A percentile compares a stretch with the other conserved stretches of the same genome.
phyloP scores from a whole-genome alignment of 805 yeast species.

The Saturnispora hagleri region DNA sequence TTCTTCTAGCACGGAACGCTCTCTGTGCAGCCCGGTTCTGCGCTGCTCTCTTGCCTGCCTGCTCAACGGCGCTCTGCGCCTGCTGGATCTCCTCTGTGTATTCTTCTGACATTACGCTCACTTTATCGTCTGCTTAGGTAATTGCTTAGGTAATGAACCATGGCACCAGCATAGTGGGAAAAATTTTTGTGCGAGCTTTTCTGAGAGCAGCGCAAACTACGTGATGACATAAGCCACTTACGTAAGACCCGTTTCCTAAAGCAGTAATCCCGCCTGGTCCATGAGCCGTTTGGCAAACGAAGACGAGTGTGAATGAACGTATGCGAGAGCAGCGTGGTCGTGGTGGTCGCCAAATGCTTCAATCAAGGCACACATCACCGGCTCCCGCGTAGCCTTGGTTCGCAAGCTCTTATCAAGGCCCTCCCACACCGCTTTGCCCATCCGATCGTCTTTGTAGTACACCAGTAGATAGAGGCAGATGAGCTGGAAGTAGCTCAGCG shows the following conservation, averaged over 20 bases:
- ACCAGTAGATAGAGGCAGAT: not conserved
- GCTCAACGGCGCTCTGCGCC: slow-evolving; percentile 6
- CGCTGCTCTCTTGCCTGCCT: slow-evolving; percentile 64
- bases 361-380: not conserved
- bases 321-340: not conserved
- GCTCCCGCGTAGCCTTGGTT: not conserved
- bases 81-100: slow-evolving; percentile 5
- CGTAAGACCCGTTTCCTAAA: not conserved
- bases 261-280: not conserved
- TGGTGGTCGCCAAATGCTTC: not conserved
- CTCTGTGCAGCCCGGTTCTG: slow-evolving; percentile 90
- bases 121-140: not conserved
- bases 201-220: not conserved
- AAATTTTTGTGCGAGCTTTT: not conserved
- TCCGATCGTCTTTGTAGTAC: not conserved
- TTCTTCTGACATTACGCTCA: not conserved
- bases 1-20: slow-evolving; percentile 82
- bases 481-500: not conserved
- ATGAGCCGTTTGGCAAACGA: not conserved
- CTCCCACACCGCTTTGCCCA: not conserved
- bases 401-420: not conserved
- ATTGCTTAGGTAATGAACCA: slow-evolving; percentile 5
- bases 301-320: not conserved
- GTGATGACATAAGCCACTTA: not conserved
- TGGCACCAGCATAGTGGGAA: not conserved